phyloP scores from a whole-genome alignment of 2,329 filamentous ascomycete genomes.

The Gyromitra esculenta region DNA sequence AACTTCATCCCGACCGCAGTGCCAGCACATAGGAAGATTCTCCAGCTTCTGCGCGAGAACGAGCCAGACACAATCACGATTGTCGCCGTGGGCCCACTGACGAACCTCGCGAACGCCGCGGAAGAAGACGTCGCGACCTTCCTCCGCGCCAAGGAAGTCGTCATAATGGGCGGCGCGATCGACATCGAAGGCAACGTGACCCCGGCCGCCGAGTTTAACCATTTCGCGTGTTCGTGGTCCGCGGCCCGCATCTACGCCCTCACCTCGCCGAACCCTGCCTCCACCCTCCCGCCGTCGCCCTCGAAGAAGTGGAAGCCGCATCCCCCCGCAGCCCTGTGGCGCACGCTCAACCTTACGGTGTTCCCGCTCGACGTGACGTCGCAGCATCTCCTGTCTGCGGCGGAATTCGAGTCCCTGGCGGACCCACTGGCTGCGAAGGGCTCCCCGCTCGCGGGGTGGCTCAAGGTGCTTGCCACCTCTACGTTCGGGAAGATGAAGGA shows the following conservation, averaged over 20 bases:
- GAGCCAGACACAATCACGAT: conserved; percentile 87
- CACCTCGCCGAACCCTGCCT: conserved; percentile 76
- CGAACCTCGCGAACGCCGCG: conserved; percentile 90
- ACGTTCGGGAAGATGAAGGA: conserved; percentile 75
- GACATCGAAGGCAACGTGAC: conserved; percentile 81
- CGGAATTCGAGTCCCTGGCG: conserved; percentile 69
- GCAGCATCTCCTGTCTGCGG: conserved; percentile 72
- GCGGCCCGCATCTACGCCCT: conserved; percentile 80
- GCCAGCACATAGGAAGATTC: conserved; percentile 83
- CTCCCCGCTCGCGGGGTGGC: conserved; percentile 79
- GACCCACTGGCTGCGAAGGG: conserved; percentile 64
- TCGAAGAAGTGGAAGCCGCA: conserved; percentile 68
- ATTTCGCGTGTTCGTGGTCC: conserved; percentile 84
- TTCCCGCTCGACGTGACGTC: conserved; percentile 83
- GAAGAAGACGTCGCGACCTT: conserved; percentile 89
- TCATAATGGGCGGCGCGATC: conserved; percentile 94
- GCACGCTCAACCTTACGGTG: conserved; percentile 72
- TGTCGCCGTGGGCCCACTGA: conserved; percentile 87
- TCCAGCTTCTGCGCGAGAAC: conserved; percentile 83
- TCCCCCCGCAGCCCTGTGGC: conserved; percentile 69
- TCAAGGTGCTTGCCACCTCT: conserved; percentile 74
- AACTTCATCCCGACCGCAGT: conserved; percentile 79
- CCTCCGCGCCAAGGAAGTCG: conserved; percentile 85
- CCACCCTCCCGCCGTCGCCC: conserved; percentile 74
- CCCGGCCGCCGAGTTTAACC: conserved; percentile 93